Percentiles rank a stretch among this genome's conserved stretches.
Conservation (phyloP, 2,329 filamentous ascomycete species). For the Fusarium sp. region DNA sequence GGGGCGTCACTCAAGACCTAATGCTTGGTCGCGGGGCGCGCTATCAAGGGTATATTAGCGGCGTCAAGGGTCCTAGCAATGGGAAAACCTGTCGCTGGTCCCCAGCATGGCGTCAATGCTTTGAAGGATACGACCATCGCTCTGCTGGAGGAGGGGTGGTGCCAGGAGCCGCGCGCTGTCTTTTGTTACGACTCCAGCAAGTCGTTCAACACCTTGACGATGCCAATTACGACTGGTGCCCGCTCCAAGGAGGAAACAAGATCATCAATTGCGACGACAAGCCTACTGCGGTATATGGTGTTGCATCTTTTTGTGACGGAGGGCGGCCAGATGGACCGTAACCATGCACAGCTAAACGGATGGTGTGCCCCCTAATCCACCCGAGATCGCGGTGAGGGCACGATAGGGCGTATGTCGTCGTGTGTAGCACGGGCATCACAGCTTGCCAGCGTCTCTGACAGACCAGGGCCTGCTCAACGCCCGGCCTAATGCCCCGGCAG, state of each 20-base stretch:
- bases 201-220: constrained; percentile 6
- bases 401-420: constrained; percentile 9
- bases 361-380: constrained; percentile 30
- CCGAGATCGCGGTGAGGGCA: constrained; percentile 40
- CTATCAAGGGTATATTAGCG: constrained; percentile 35
- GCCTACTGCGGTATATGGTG: constrained; percentile 12
- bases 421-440: constrained; percentile 4
- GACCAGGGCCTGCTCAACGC: constrained; percentile 10
- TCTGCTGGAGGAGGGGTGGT: constrained; percentile 33
- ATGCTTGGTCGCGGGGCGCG: constrained; percentile 36
- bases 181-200: background rate
- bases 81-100: constrained; percentile 22
- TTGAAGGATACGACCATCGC: constrained; percentile 1
- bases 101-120: constrained; percentile 8
- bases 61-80: constrained; percentile 26
- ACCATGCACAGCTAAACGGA: constrained; percentile 22
- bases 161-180: constrained; percentile 4
- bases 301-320: constrained; percentile 22
- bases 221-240: constrained; percentile 33
- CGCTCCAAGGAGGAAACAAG: constrained; percentile 38
- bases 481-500: background rate
- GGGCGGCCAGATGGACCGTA: constrained; percentile 38
- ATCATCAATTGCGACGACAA: constrained; percentile 39
- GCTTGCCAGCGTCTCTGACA: constrained; percentile 8
- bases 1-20: constrained; percentile 35